Evolutionary conservation across 768 basidiomycete genomes (phyloP).

Genomic region (Suillus subalutaceus): DNA sequence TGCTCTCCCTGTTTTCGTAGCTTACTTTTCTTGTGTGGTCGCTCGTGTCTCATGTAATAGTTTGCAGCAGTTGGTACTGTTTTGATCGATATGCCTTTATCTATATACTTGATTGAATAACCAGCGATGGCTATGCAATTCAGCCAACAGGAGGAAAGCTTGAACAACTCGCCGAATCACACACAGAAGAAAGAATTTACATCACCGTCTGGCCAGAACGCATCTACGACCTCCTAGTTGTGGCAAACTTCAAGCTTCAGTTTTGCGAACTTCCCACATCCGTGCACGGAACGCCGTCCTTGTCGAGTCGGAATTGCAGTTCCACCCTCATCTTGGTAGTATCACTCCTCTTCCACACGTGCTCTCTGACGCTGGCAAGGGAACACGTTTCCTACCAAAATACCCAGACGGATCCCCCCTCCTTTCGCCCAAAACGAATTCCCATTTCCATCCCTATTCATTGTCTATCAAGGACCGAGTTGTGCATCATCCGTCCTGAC

Average conservation of each 20-base stretch:
- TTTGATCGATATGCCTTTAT: background rate
- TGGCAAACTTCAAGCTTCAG: background rate
- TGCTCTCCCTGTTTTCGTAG: background rate
- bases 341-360: no score
- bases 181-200: background rate
- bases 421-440: background rate
- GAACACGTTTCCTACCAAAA: background rate
- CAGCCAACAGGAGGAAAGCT: no score
- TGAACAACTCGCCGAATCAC: background rate
- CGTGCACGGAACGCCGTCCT: background rate
- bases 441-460: no score
- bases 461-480: no score
- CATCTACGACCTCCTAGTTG: background rate
- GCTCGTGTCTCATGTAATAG: background rate
- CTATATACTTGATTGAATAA: background rate
- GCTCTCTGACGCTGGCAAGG: background rate
- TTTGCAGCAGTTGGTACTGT: background rate
- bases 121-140: background rate
- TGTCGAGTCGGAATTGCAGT: background rate
- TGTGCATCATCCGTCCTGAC: background rate
- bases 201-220: background rate
- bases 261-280: background rate
- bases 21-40: no score
- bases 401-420: no score
- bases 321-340: background rate